Percentiles rank a stretch among this genome's conserved stretches.
phyloP scores from a whole-genome alignment of 768 basidiomycete genomes.

The Boletus bicolor region DNA sequence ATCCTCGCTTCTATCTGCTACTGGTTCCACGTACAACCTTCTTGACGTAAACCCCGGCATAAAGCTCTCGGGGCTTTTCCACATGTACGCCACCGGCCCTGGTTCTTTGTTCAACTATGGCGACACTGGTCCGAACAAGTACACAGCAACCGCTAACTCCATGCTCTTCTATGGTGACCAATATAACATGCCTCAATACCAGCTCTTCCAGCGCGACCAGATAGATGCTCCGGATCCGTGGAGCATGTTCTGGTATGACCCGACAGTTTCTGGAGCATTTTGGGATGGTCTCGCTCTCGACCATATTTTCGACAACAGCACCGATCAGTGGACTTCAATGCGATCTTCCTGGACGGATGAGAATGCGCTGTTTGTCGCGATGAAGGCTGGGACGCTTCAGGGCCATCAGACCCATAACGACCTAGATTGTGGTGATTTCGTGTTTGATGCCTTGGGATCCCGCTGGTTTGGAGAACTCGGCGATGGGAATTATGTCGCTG shows the following conservation, averaged over 20 bases:
- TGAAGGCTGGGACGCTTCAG: conserved; percentile 80
- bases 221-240: conserved; percentile 78
- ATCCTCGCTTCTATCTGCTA: conserved; percentile 77
- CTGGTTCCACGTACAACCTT: conserved; percentile 78
- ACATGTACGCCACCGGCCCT: conserved; percentile 83
- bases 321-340: conserved; percentile 89
- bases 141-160: conserved; percentile 85
- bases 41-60: conserved; percentile 68
- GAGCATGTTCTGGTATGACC: conserved; percentile 94
- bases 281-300: conserved; percentile 88
- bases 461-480: conserved; percentile 97
- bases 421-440: conserved; percentile 92
- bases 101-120: conserved; percentile 77
- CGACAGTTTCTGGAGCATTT: conserved; percentile 79
- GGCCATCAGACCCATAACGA: conserved; percentile 95
- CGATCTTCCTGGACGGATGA: conserved; percentile 90
- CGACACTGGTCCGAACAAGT: conserved; percentile 84
- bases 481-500: conserved; percentile 76
- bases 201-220: conserved; percentile 90
- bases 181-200: conserved; percentile 69
- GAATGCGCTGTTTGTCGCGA: conserved; percentile 78
- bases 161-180: conserved; percentile 74
- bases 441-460: conserved; percentile 87
- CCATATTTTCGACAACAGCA: conserved; percentile 65
- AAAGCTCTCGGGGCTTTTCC: conserved; percentile 73